These are phyloP conservation scores for Meredithiella fracta DNA, from an alignment of 2,329 filamentous ascomycete species.

Conservation along the genomic window DNA sequence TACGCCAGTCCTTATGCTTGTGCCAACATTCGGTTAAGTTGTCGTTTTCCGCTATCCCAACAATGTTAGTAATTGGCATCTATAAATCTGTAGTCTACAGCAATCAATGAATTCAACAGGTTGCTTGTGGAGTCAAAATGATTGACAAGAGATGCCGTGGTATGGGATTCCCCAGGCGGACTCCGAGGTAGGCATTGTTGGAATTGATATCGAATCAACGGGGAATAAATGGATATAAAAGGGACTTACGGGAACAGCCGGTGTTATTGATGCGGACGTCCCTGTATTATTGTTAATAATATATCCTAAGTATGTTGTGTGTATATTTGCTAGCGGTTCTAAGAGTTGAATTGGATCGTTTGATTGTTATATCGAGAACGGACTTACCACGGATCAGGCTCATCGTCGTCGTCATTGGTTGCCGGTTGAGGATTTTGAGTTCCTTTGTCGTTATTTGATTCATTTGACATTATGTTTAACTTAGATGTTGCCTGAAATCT, in stretches of 20 bases:
- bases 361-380: not conserved
- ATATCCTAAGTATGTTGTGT: too few relatives aligned
- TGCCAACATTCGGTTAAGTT: slow-evolving; percentile 92
- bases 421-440: slow-evolving; percentile 15
- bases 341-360: too few relatives aligned
- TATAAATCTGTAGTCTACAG: too few relatives aligned
- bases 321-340: too few relatives aligned
- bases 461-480: not conserved
- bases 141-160: too few relatives aligned
- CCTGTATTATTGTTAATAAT: slow-evolving; percentile 35
- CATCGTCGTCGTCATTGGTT: slow-evolving; percentile 51
- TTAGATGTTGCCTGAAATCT: not conserved
- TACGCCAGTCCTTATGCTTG: slow-evolving; percentile 89
- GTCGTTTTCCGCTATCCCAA: slow-evolving; percentile 56
- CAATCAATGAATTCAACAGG: not conserved
- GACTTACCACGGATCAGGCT: slow-evolving; percentile 83
- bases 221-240: not conserved
- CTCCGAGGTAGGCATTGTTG: not conserved
- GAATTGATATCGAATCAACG: not conserved
- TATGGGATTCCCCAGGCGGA: not conserved
- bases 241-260: slow-evolving; percentile 60
- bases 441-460: slow-evolving; percentile 17
- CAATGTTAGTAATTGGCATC: not conserved
- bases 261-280: slow-evolving; percentile 97
- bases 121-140: not conserved